A percentile compares a stretch with the other conserved stretches of the same genome.
These are phyloP conservation scores for Microdochium paspali DNA, from an alignment of 2,329 filamentous ascomycete species.

Conservation along the genomic window DNA sequence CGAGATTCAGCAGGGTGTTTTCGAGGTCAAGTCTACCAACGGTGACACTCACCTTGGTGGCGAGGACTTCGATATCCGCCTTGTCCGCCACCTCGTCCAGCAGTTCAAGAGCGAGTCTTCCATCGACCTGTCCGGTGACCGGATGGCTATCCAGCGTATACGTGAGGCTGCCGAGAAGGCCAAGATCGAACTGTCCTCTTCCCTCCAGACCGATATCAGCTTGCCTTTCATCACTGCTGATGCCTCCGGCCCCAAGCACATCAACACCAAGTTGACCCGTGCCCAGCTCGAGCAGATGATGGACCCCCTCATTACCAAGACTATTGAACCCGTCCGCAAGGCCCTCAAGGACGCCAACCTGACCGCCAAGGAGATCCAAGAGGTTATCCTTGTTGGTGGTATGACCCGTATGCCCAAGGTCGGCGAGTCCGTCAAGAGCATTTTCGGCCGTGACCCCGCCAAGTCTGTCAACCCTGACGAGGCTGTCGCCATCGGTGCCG, in stretches of 20 bases:
- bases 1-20: conserved; percentile 95
- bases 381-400: conserved; percentile 95
- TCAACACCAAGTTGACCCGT: conserved; percentile 89
- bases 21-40: conserved; percentile 98
- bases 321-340: conserved; percentile 89
- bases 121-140: conserved; percentile 82
- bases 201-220: conserved; percentile 94
- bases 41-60: conserved; percentile 97
- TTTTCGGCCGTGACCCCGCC: conserved; percentile 92
- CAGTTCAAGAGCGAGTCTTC: conserved; percentile 95
- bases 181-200: conserved; percentile 96
- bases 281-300: conserved; percentile 90
- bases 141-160: conserved; percentile 98
- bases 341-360: conserved; percentile 92
- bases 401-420: conserved; percentile 99
- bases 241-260: conserved; percentile 92
- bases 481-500: conserved; percentile 94
- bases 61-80: conserved; percentile 93
- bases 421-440: conserved; percentile 86
- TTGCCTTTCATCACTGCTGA: conserved; percentile 98
- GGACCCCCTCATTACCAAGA: conserved; percentile 77
- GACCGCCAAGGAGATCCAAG: conserved; percentile 87
- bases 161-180: conserved; percentile 98
- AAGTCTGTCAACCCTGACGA: conserved; percentile 99
- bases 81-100: conserved; percentile 87